Evolutionary conservation across 768 basidiomycete species (phyloP).

Genomic region (Tulasnella sp.): DNA sequence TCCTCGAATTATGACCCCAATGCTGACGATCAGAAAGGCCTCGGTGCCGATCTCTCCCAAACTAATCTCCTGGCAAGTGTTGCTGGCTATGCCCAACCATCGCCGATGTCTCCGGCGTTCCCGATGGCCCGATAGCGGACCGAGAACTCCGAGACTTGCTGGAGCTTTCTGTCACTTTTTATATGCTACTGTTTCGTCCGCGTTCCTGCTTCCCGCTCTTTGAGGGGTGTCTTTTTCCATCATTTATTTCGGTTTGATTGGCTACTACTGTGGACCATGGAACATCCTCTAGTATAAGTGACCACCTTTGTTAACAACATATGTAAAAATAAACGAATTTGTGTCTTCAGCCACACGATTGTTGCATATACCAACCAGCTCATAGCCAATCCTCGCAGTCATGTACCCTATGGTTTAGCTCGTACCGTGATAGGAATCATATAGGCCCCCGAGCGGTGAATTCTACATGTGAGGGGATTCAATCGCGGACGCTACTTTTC

Average conservation of each 20-base stretch:
- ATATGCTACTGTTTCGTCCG: neutral
- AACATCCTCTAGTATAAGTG: neutral
- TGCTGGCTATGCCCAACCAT: neutral
- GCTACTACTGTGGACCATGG: neutral
- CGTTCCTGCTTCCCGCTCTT: neutral
- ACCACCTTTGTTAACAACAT: neutral
- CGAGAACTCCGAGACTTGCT: neutral
- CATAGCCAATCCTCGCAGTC: neutral
- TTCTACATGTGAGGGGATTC: no score
- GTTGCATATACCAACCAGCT: neutral
- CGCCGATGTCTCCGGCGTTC: constrained; percentile 18
- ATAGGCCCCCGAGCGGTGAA: neutral
- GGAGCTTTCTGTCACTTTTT: neutral
- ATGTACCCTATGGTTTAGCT: neutral
- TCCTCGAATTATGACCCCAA: constrained; percentile 2
- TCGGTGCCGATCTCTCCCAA: constrained; percentile 11
- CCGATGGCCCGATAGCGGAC: neutral
- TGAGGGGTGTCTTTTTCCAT: neutral
- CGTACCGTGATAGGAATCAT: neutral
- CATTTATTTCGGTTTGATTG: neutral
- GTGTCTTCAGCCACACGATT: neutral
- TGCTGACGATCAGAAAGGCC: neutral
- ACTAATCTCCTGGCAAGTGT: neutral
- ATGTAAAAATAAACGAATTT: neutral
- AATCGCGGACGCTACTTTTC: no score